These are phyloP conservation scores for Thraustochytrium sp. DNA, from an alignment of 352 stramenopile genomes.

Conservation along the genomic window DNA sequence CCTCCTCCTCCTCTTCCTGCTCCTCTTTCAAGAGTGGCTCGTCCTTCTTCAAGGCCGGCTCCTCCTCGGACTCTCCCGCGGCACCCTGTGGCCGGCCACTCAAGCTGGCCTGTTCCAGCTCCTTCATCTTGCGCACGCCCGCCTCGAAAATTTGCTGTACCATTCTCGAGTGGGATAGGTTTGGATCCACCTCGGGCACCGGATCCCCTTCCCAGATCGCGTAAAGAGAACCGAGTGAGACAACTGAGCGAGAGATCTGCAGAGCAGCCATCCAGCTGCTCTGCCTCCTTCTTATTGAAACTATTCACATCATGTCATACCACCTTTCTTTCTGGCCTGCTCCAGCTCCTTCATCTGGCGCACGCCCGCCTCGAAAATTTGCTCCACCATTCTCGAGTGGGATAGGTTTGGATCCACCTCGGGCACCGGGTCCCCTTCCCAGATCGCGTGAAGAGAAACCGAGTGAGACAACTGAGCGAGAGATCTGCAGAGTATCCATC, in stretches of 20 bases:
- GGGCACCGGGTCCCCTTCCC: background rate
- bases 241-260: too few relatives aligned
- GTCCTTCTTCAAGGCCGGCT: too few relatives aligned
- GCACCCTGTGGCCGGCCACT: background rate
- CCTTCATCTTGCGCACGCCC: slow-evolving; percentile 34
- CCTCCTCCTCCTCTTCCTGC: too few relatives aligned
- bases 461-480: too few relatives aligned
- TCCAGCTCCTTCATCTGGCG: slow-evolving; percentile 34
- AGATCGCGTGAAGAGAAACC: background rate
- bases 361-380: slow-evolving; percentile 21
- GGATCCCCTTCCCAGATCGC: background rate
- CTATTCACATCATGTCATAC: too few relatives aligned
- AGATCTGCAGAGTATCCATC: background rate
- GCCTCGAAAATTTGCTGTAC: slow-evolving; percentile 23
- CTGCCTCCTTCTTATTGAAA: too few relatives aligned
- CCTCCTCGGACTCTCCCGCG: too few relatives aligned
- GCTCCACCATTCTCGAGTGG: slow-evolving; percentile 1
- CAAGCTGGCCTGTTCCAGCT: background rate
- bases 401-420: background rate
- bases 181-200: background rate
- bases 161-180: background rate
- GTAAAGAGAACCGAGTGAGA: background rate
- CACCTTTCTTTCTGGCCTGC: background rate
- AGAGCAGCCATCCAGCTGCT: background rate
- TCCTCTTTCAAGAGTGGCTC: too few relatives aligned